Percentiles rank a stretch among this genome's conserved stretches.
Evolutionary conservation across 805 yeast genomes (phyloP).

Genomic region (Teunomyces gatunensis): DNA sequence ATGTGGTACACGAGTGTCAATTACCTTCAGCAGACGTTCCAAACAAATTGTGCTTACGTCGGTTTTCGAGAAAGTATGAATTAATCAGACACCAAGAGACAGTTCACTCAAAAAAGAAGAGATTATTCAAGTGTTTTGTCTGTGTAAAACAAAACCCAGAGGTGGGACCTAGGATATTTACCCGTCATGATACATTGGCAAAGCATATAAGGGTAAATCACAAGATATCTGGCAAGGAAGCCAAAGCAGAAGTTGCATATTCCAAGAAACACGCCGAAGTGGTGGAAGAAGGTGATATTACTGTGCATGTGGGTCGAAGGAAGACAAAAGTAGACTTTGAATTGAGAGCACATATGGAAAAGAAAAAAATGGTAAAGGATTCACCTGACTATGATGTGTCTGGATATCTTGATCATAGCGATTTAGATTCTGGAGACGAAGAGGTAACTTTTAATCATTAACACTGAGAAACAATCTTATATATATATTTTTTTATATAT

Average conservation of each 20-base stretch:
- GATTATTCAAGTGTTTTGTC: conserved; percentile 78
- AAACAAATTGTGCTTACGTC: conserved; percentile 36
- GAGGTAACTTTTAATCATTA: conserved; percentile 10
- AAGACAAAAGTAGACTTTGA: conserved; percentile 47
- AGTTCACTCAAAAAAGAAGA: conserved; percentile 85
- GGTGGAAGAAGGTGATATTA: conserved; percentile 47
- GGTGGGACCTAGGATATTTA: conserved; percentile 70
- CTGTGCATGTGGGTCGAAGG: conserved; percentile 45
- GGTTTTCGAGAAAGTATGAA: conserved; percentile 72
- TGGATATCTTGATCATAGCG: conserved; percentile 12
- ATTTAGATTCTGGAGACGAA: conserved; percentile 15
- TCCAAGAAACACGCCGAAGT: conserved; percentile 46
- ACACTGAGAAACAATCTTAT: neutral
- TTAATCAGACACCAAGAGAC: conserved; percentile 94
- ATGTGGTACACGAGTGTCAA: conserved; percentile 46
- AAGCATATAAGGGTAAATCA: conserved; percentile 68
- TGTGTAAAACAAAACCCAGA: conserved; percentile 71
- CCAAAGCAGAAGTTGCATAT: conserved; percentile 46
- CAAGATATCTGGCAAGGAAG: conserved; percentile 45
- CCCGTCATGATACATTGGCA: conserved; percentile 91
- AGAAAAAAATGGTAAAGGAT: conserved; percentile 20
- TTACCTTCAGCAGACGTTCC: conserved; percentile 45
- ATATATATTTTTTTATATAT: neutral
- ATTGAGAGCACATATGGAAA: conserved; percentile 45
- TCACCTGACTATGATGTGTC: conserved; percentile 10